Base-by-base conservation (phyloP, 306 rosid genomes). In the Quercus robur region DNA sequence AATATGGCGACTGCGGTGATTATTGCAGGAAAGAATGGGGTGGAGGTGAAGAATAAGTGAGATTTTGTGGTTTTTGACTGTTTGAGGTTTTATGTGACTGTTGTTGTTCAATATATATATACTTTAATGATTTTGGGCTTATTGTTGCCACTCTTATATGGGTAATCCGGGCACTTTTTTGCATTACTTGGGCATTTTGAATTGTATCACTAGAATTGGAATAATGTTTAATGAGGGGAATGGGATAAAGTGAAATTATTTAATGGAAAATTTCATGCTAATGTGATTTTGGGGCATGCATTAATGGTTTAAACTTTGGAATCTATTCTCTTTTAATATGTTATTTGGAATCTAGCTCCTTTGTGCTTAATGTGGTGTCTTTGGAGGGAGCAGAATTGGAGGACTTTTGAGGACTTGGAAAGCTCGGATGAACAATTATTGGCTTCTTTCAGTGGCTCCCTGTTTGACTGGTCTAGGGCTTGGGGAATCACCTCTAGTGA, bases 1-100 rank as follows among this genome's bases (percentile, higher is more conserved):
- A 86, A 91, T 56, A 89, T 93, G 96, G 96, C 97, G 1, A 91
- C 96, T 7, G 83, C 97, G 0, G 96, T 91, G 19, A 89, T 93
- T 56, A 89, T 91, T 28, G 94, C 97, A 0, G 92, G 81, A 3
- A 93, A 84, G 61, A 44, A 38, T 23, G 94, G 97, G 4, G 91
- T 93, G 75, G 86, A 91, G 21, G 86, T 89, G 33, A 69, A 79
- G 87, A 56, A 57, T 74, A 93, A 93, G 81, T 91, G 95, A 90
- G 8, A 4, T 9, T 57, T 13, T 49, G 54, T 49, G 54, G 54
- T 3, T 49, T 11, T 49, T 12, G 54, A 10, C 4, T 49, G 14
- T 49, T 46, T 49, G 54, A 13, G 54, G 54, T 49, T 71, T 72
- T 46, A 31, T 5, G 49, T 15, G 80, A 67, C 76, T 84, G 73